Base-by-base conservation (phyloP, 441 rosid species). In the Croton laevigatus region DNA sequence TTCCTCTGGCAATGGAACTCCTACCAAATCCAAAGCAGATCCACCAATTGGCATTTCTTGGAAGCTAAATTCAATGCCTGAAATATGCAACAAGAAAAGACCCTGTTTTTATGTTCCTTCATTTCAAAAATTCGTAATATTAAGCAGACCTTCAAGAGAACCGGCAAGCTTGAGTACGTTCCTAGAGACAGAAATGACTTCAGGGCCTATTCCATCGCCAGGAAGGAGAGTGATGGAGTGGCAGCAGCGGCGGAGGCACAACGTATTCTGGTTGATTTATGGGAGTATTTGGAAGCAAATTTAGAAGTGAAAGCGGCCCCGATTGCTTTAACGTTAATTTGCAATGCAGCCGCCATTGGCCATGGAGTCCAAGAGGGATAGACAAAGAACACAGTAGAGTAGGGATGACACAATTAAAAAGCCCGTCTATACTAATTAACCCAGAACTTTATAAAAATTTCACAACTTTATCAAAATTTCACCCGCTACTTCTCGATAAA, bases 131-230 rank as follows among this genome's bases (percentile, higher is more conserved):
- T 19, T 16, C 8, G 58, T 1, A 11, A 64, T n/a, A 36, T 10
- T 37, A 54, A 55, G 4, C 49, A 77, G 48, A 91, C 98, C 97
- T 89, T 94, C 94, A 3, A 89, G 84, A 51, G 87, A 80, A 37
- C 92, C 98, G 17, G 88, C 88, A 54, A 88, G 87, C 52, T 78
- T 81, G 69, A 91, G 95, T 68, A 88, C 90, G 58, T 80, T 78
- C 62, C 84, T 91, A 70, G 95, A 89, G 20, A 90, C 90, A 68
- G 89, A 80, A 73, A 88, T 74, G 73, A 91, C 92, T 79, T 94
- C 95, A 22, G 94, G 98, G 72, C 97, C 98, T 69, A 94, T 91
- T 45, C 98, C 98, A 60, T 94, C 98, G 52, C 97, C 97, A 52
- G 97, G 97, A 20, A 94, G 95, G 49, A 94, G 85, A 75, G 95